Evolutionary conservation across 2,329 filamentous ascomycete genomes (phyloP), one percentile per base, ranked within the genome.

Genomic region (Penicillium verrucosum): DNA sequence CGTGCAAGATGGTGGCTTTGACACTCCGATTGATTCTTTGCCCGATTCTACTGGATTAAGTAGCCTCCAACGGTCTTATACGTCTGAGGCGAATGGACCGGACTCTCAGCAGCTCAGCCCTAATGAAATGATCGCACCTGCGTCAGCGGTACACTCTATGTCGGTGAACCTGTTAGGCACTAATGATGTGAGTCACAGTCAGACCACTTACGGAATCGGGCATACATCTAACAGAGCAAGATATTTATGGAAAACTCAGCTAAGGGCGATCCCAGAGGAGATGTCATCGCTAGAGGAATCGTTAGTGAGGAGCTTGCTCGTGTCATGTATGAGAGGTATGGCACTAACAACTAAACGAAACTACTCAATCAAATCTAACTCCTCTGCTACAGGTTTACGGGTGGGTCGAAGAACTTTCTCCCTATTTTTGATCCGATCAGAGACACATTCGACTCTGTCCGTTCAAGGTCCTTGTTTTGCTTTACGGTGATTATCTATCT

Each of bases 401-500:
- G 59, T 3, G 70, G 70, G 21, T 73, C 70, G 25, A 72, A 72
- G 30, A 73, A 73, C 42, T 73, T 67, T 7, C 54, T 73, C 2
- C 65, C 67, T 14, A 58, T 73, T 3, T 73, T 73, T 36, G 71
- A 73, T 41, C 71, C 71, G 1, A 71, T 73, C 29, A 65, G 71
- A 27, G 71, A 73, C 34, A 73, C 71, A 5, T 73, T 71, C 29
- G 71, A 73, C 50, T 73, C 71, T 4, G 67, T 73, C 27, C 65
- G 71, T 16, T 72, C 70, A 25, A 69, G 71, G 7, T 73, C 71
- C 1, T 54, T 73, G 10, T 73, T 73, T 37, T 73, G 70, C 47
- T 73, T 73, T 25, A 71, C 71, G 0, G 71, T 73, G 1, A 70
- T 73, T 14, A 67, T 73, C 23, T 73, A 72, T 46, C 57, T 73